These are phyloP conservation scores for Colletotrichum godetiae DNA, from an alignment of 2,329 filamentous ascomycete species.

Conservation along the genomic window DNA sequence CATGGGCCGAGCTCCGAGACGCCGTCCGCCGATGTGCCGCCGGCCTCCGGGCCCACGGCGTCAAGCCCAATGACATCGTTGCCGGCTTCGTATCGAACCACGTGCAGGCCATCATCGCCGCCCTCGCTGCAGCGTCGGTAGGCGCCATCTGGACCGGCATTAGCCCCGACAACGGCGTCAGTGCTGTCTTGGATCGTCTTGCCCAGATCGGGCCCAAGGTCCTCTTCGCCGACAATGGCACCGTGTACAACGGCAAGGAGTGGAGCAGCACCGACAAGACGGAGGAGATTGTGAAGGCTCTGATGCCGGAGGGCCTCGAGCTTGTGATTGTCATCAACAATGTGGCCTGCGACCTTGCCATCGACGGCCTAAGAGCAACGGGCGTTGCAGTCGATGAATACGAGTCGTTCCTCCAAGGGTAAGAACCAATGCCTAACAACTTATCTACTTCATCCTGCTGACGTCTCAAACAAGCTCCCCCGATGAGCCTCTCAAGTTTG, in stretches of 20 bases:
- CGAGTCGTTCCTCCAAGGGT: constrained; percentile 51
- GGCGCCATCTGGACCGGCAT: constrained; percentile 95
- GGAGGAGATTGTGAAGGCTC: constrained; percentile 75
- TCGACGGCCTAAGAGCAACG: constrained; percentile 53
- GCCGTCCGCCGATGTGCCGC: constrained; percentile 79
- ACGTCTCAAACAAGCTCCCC: constrained; percentile 44
- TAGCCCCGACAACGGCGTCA: constrained; percentile 91
- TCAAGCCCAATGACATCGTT: constrained; percentile 68
- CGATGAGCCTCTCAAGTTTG: constrained; percentile 69
- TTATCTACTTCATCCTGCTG: not conserved
- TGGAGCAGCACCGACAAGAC: constrained; percentile 87
- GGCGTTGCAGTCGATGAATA: constrained; percentile 58
- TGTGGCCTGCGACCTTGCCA: constrained; percentile 58
- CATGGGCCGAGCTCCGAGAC: constrained; percentile 85
- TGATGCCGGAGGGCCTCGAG: constrained; percentile 71
- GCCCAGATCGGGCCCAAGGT: constrained; percentile 86
- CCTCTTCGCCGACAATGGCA: constrained; percentile 88
- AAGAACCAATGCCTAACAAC: not conserved
- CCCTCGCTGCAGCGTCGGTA: constrained; percentile 84
- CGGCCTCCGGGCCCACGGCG: constrained; percentile 73
- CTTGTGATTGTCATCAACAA: constrained; percentile 81
- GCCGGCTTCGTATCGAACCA: constrained; percentile 90
- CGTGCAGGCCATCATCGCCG: constrained; percentile 85
- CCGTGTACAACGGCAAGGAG: constrained; percentile 89
- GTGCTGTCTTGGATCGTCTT: constrained; percentile 88